Conservation (phyloP, 1,284 basidiomycete species). For the Boletellus deceptivus region DNA sequence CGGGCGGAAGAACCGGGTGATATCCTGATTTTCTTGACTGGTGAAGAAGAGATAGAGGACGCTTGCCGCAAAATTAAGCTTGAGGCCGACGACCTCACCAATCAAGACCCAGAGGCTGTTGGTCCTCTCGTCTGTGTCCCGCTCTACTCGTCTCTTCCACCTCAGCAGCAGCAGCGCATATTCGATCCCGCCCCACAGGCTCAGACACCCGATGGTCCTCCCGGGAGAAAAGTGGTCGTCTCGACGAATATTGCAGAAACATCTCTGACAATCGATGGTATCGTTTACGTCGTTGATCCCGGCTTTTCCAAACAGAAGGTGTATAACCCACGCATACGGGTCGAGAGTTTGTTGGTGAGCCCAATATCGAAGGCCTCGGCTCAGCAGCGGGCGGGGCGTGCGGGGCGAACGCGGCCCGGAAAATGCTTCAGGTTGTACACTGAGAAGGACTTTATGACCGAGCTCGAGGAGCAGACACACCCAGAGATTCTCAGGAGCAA, state of each 20-base stretch:
- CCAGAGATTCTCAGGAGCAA: constrained; percentile 95
- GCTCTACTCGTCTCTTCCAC: constrained; percentile 91
- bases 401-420: constrained; percentile 92
- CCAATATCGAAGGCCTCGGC: constrained; percentile 97
- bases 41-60: constrained; percentile 98
- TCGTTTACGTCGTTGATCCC: constrained; percentile 98
- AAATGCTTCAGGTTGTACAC: constrained; percentile 98
- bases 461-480: constrained; percentile 95
- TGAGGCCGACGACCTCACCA: constrained; percentile 80
- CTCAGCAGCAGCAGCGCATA: constrained; percentile 92
- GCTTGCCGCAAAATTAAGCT: constrained; percentile 91
- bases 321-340: constrained; percentile 94
- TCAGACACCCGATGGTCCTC: constrained; percentile 63
- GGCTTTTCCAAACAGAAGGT: constrained; percentile 98
- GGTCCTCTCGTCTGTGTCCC: constrained; percentile 90
- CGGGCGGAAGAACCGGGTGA: constrained; percentile 94
- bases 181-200: constrained; percentile 84
- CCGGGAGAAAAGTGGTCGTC: constrained; percentile 91
- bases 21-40: constrained; percentile 92
- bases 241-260: constrained; percentile 99
- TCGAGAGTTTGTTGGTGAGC: constrained; percentile 90
- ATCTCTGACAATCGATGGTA: constrained; percentile 96
- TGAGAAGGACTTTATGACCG: constrained; percentile 94
- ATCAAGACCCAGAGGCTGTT: constrained; percentile 70
- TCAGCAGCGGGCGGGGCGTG: constrained; percentile 94